These are phyloP conservation scores for Kappamyces sp. DNA, from an alignment of 192 early-diverging fungal genomes.

Conservation along the genomic window DNA sequence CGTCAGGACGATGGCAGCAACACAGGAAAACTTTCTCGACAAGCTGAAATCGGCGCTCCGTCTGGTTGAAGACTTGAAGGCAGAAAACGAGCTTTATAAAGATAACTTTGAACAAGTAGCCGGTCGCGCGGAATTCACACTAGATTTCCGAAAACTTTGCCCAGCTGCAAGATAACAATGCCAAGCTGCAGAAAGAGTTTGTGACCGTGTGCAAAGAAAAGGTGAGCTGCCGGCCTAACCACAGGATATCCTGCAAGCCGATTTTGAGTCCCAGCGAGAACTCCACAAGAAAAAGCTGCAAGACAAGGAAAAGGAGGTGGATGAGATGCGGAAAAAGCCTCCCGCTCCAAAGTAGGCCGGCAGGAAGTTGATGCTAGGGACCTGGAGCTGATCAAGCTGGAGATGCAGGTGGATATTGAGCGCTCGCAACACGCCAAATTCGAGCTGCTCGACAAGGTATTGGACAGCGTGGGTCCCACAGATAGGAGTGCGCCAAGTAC, in stretches of 20 bases:
- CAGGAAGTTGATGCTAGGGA: slow-evolving; percentile 19
- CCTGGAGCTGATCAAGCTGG: slow-evolving; percentile 26
- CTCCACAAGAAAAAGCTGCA: slow-evolving; percentile 25
- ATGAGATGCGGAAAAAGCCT: slow-evolving; percentile 12
- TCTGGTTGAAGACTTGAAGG: slow-evolving; percentile 36
- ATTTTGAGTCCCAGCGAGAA: slow-evolving; percentile 14
- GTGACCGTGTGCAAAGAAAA: slow-evolving; percentile 28
- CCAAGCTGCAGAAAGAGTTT: slow-evolving; percentile 21
- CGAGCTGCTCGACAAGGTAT: slow-evolving; percentile 20
- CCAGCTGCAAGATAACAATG: slow-evolving; percentile 27
- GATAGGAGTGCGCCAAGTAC: slow-evolving; percentile 30
- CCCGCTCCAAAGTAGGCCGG: slow-evolving; percentile 27
- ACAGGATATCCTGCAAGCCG: slow-evolving; percentile 23
- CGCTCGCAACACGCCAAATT: slow-evolving; percentile 19
- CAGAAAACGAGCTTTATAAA: slow-evolving; percentile 39
- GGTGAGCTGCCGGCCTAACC: slow-evolving; percentile 4
- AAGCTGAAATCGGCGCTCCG: slow-evolving; percentile 34
- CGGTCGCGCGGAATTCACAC: not conserved
- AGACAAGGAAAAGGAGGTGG: slow-evolving; percentile 26
- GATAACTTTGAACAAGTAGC: slow-evolving; percentile 41
- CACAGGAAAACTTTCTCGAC: slow-evolving; percentile 22
- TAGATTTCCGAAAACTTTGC: slow-evolving; percentile 1
- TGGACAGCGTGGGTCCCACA: not conserved
- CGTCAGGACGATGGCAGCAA: not conserved
- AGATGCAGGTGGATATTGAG: slow-evolving; percentile 27